Evolutionary conservation across 768 basidiomycete species (phyloP), one percentile per base, ranked within the genome.

Genomic region (Xanthoconium stramineum): DNA sequence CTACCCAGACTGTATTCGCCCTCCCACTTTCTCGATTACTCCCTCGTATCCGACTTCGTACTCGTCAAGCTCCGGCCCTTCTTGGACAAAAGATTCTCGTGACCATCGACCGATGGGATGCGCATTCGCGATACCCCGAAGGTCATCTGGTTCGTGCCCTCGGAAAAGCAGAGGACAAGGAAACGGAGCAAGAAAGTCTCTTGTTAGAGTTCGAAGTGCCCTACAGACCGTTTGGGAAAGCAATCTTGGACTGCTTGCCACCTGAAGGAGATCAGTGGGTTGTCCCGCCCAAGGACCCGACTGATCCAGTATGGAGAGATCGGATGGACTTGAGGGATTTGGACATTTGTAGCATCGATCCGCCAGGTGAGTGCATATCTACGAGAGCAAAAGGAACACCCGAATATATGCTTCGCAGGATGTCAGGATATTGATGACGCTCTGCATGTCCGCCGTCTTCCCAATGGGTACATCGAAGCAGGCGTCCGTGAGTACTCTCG

Each of bases 341-440:
- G 65, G 77, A 89, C 36, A 83, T 99, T 33, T 98, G 97, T 71
- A 97, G 94, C 67, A 98, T 99, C 61, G 97, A 99, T 75, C 97
- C 97, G 3, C 94, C 94, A 13, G 85, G 94, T 91, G 58, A 50
- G 78, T 58, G 1, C 36, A 39, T 47, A 28, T 51, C 17, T 39
- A 37, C 3, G 3, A 8, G 39, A 20, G 29, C 2, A 15, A 11
- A 47, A 3, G 2, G 36, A 32, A 48, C 29, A 33, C 33, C 72
- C 65, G 8, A 42, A 15, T 46, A 38, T 1, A 30, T 40, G n/a
- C 19, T 14, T 13, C 36, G 14, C 55, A 95, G 94, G 84, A 45
- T 98, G 97, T 74, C 92, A 96, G 65, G 97, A 99, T 74, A 99
- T 99, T 17, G 97, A 99, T 65, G 97, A 99, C 70, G 97, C 97